A percentile compares a stretch with the other conserved stretches of the same genome.
Conservation (phyloP, 352 stramenopile species). For the Pythium catenulatum region DNA sequence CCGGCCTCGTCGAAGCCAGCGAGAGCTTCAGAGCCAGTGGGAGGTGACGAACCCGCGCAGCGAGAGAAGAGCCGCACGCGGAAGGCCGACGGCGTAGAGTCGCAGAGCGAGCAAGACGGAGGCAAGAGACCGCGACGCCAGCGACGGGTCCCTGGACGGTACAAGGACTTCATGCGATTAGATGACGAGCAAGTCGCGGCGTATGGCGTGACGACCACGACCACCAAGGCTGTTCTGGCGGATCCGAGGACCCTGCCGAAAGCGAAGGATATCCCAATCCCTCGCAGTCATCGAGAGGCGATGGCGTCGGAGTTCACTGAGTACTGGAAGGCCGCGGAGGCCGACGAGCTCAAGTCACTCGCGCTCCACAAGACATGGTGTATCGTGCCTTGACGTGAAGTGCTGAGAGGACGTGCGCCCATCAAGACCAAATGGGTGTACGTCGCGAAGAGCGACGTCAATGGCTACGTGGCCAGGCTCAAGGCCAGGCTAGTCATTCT, state of each 20-base stretch:
- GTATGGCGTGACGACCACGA: neutral
- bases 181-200: neutral
- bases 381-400: neutral
- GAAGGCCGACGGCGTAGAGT: no score
- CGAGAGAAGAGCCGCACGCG: no score
- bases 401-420: neutral
- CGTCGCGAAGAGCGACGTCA: slow-evolving; percentile 16
- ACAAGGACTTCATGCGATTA: neutral
- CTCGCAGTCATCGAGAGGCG: neutral
- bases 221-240: no score
- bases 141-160: neutral
- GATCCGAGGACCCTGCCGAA: neutral
- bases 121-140: neutral
- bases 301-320: neutral
- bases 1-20: no score
- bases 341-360: neutral
- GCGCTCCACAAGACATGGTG: neutral
- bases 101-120: no score
- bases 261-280: neutral
- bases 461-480: neutral
- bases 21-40: no score
- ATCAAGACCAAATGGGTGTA: slow-evolving; percentile 15
- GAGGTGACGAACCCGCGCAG: no score
- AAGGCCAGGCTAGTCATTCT: slow-evolving; percentile 15
- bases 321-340: neutral